Evolutionary conservation across 768 basidiomycete genomes (phyloP), one percentile per base, ranked within the genome.

Genomic region (Tylopilus intermedius): DNA sequence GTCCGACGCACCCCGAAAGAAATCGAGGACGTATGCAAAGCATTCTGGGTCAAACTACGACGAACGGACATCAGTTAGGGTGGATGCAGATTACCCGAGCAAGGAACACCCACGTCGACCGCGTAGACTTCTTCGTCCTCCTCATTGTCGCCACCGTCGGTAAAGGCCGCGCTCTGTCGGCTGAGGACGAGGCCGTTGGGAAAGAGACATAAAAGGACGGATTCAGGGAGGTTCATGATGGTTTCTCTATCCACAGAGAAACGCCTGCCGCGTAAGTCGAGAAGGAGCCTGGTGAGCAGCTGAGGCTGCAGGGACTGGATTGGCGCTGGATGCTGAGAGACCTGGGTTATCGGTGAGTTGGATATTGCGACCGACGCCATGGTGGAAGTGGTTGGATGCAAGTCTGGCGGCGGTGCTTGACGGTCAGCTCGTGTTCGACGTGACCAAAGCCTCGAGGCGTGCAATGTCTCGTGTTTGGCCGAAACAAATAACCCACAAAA

Each of bases 181-280:
- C 88, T 93, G 49, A 97, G 79, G 37, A 97, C 93, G 55, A 97
- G 82, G 18, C 95, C 96, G 64, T 98, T 98, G 9, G 96, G 96
- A 67, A 98, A 99, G 56, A 99, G 77, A 70, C 94, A 97, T 35
- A 99, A 76, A 49, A 98, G 78, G 43, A 99, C 93, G 15, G 90
- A 93, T 80, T 99, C 96, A 2, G 96, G 96, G 18, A 99, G 79
- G 68, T 94, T 92, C 94, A 98, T 96, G 66, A 99, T 87, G 6
- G 90, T 94, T 74, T 98, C 95, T 60, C 95, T 81, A 73, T 98
- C 96, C 41, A 99, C 92, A 55, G 90, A 85, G 73, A 98, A 94
- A 56, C 93, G 85, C 61, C 72, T 79, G 51, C 94, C 94, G 58
- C 96, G 84, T 35, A 99, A 80, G 73, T 98, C 96, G 61, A 99